Percentiles rank a stretch among this genome's conserved stretches.
Evolutionary conservation across 306 rosid genomes (phyloP).

Genomic region (Gynostemma pentaphyllum): DNA sequence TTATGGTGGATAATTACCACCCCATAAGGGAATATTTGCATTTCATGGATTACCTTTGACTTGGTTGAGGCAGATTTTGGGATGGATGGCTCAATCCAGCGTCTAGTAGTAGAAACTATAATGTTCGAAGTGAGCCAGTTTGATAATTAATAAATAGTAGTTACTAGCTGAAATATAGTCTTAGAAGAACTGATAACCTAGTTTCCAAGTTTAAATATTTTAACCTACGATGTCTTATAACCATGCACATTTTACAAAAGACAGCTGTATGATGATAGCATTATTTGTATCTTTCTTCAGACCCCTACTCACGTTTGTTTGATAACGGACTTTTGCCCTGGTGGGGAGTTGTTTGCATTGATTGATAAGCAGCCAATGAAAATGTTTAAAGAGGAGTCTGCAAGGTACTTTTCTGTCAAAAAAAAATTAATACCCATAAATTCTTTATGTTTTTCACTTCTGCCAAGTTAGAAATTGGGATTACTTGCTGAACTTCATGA

Average conservation of each 20-base stretch:
- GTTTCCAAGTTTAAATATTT: neutral
- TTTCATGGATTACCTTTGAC: neutral
- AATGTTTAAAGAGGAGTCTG: slow-evolving; percentile 75
- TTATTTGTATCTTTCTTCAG: slow-evolving; percentile 41
- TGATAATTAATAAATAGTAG: neutral
- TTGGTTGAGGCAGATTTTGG: neutral
- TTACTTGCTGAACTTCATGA: no score
- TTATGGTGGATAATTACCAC: neutral
- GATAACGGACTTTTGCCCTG: slow-evolving; percentile 84
- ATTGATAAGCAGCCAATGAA: slow-evolving; percentile 96
- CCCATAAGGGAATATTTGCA: neutral
- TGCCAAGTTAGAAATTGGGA: neutral
- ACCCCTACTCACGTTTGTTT: slow-evolving; percentile 86
- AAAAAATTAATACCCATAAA: neutral
- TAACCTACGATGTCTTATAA: neutral
- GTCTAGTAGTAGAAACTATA: neutral
- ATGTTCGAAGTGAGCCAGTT: neutral
- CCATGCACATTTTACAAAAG: neutral
- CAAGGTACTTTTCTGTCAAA: slow-evolving; percentile 50
- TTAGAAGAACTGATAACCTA: neutral
- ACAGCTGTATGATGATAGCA: neutral
- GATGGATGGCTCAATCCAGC: neutral
- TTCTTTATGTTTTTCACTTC: neutral
- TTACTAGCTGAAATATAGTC: neutral
- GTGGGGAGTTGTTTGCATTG: slow-evolving; percentile 91